phyloP scores from a whole-genome alignment of 1,284 basidiomycete species.

The Irpex sp. region DNA sequence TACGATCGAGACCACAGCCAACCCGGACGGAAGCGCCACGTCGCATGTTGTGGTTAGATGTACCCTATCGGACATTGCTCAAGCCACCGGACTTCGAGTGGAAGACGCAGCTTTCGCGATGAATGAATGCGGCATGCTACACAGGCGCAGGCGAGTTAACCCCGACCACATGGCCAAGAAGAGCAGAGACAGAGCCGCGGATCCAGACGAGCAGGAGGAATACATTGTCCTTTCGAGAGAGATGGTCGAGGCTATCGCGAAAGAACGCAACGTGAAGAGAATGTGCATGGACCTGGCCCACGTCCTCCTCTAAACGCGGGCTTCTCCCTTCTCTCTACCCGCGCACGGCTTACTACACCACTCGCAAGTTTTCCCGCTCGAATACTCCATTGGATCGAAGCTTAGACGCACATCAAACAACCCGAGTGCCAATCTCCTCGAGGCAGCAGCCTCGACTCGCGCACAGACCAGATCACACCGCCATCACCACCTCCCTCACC shows the following conservation, averaged over 20 bases:
- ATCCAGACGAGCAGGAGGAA: constrained; percentile 28
- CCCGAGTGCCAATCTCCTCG: neutral
- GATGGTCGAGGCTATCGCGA: constrained; percentile 68
- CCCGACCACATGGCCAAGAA: neutral
- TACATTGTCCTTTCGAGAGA: constrained; percentile 64
- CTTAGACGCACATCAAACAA: neutral
- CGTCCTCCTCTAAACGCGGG: constrained; percentile 36
- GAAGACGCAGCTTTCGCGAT: constrained; percentile 90
- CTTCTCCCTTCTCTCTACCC: neutral
- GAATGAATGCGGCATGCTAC: constrained; percentile 81
- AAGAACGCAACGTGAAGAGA: constrained; percentile 59
- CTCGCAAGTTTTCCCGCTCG: neutral
- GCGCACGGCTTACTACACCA: neutral
- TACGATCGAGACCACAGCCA: constrained; percentile 50
- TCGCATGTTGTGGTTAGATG: constrained; percentile 64
- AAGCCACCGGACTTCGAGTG: constrained; percentile 75
- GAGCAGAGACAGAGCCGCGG: neutral
- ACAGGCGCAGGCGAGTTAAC: constrained; percentile 17
- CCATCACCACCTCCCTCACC: neutral
- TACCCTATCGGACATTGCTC: constrained; percentile 70
- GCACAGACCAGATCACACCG: neutral
- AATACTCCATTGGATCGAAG: neutral
- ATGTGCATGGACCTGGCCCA: constrained; percentile 56
- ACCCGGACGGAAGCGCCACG: constrained; percentile 62
- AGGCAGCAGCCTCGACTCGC: neutral